Evolutionary conservation across 192 early-diverging fungal genomes (phyloP).

Genomic region (Backusella morwellensis): DNA sequence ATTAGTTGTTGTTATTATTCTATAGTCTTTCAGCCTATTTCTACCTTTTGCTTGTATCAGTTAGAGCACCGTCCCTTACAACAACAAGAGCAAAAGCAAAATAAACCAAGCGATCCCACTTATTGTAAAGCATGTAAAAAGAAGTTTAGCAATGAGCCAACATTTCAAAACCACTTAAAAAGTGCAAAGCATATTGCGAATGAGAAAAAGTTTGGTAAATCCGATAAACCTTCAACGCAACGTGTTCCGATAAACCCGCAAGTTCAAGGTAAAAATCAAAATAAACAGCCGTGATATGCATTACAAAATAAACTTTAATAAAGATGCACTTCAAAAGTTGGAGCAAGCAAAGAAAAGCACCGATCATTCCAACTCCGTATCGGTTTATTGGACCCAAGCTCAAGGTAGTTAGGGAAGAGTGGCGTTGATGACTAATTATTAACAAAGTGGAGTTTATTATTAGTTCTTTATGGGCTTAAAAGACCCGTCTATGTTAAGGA

Average conservation of each 20-base stretch:
- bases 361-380: not conserved
- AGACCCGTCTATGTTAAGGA: slow-evolving; percentile 30
- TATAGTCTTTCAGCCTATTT: slow-evolving; percentile 1
- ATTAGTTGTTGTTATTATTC: not conserved
- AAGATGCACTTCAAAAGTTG: slow-evolving; percentile 9
- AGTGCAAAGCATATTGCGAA: slow-evolving; percentile 49
- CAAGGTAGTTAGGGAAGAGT: not conserved
- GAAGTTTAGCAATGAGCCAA: slow-evolving; percentile 47
- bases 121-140: slow-evolving; percentile 50
- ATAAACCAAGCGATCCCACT: slow-evolving; percentile 15
- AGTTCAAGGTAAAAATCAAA: slow-evolving; percentile 11
- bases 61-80: not conserved
- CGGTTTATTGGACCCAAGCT: not conserved
- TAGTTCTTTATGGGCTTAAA: slow-evolving; percentile 37
- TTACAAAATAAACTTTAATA: not conserved
- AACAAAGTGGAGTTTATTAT: not conserved
- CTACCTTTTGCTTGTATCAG: not conserved
- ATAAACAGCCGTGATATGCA: not conserved
- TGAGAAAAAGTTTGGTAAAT: slow-evolving; percentile 31
- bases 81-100: not conserved
- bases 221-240: not conserved
- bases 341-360: not conserved
- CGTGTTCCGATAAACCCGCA: not conserved
- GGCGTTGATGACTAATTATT: not conserved
- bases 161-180: slow-evolving; percentile 44